These are phyloP conservation scores for Iberis pinnata DNA, from an alignment of 345 rosid genomes.

Conservation along the genomic window DNA sequence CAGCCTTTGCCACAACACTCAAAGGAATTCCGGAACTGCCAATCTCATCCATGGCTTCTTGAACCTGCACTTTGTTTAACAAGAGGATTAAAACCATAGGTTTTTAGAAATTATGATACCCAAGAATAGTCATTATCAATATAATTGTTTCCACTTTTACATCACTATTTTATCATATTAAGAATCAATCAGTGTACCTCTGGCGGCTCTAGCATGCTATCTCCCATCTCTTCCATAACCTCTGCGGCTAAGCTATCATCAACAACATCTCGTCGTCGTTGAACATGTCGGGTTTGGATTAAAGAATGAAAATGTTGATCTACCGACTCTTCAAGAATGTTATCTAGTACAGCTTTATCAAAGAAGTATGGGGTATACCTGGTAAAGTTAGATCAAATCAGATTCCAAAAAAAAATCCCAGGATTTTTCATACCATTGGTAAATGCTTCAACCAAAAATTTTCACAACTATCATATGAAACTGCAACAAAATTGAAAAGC, in stretches of 20 bases:
- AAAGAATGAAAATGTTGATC: constrained; percentile 84
- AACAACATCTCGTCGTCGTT: constrained; percentile 68
- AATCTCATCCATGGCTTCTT: constrained; percentile 86
- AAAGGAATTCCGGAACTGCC: constrained; percentile 78
- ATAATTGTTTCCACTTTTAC: too few species aligned
- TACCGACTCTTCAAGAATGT: constrained; percentile 90
- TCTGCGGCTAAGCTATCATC: constrained; percentile 76
- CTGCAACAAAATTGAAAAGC: background rate
- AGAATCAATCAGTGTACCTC: constrained; percentile 48
- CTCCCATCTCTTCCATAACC: constrained; percentile 83
- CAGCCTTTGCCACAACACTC: constrained; percentile 91
- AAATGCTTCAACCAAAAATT: background rate
- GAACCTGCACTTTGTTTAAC: constrained; percentile 48
- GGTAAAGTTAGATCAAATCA: constrained; percentile 19
- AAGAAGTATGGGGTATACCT: constrained; percentile 99
- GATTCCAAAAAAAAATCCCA: background rate
- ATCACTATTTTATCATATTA: background rate
- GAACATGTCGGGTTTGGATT: constrained; percentile 83
- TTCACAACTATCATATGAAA: background rate
- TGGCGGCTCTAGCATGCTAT: constrained; percentile 77
- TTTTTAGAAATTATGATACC: background rate
- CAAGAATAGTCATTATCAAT: too few species aligned
- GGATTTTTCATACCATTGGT: background rate
- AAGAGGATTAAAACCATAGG: background rate
- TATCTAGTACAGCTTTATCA: constrained; percentile 81